These are phyloP conservation scores for Cryptococcus floricola DNA, from an alignment of 1,284 basidiomycete genomes.

Conservation along the genomic window DNA sequence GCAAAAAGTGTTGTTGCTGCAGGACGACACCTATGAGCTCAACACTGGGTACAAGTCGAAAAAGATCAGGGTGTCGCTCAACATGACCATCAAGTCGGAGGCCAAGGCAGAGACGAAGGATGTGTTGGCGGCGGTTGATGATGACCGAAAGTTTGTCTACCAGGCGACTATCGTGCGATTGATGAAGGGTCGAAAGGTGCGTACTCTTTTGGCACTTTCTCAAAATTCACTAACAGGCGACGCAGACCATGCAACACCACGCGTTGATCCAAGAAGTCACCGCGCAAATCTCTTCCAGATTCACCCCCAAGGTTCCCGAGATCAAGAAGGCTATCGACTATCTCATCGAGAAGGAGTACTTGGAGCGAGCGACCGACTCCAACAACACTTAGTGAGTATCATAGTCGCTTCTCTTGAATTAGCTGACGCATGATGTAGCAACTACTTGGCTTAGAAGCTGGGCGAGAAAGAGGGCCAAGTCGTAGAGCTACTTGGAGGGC, in stretches of 20 bases:
- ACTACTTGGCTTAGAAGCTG: constrained; percentile 24
- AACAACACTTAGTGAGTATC: constrained; percentile 45
- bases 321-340: constrained; percentile 85
- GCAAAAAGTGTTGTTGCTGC: constrained; percentile 84
- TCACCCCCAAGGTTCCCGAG: constrained; percentile 44
- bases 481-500: background rate
- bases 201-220: constrained; percentile 1
- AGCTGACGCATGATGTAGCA: constrained; percentile 12
- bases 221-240: constrained; percentile 4
- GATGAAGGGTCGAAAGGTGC: constrained; percentile 86
- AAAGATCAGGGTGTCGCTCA: constrained; percentile 84
- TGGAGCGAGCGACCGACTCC: constrained; percentile 78
- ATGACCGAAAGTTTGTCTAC: constrained; percentile 94
- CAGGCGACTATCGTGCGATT: constrained; percentile 97
- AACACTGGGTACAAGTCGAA: constrained; percentile 85
- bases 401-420: background rate
- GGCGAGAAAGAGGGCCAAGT: background rate
- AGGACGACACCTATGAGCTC: constrained; percentile 80
- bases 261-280: constrained; percentile 91
- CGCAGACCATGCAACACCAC: constrained; percentile 90
- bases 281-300: constrained; percentile 68
- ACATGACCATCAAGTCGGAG: constrained; percentile 90
- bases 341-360: constrained; percentile 94
- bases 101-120: constrained; percentile 87
- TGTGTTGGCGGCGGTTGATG: constrained; percentile 92